phyloP scores from a whole-genome alignment of 495 filamentous ascomycete genomes.

The Chaetomium tenue region DNA sequence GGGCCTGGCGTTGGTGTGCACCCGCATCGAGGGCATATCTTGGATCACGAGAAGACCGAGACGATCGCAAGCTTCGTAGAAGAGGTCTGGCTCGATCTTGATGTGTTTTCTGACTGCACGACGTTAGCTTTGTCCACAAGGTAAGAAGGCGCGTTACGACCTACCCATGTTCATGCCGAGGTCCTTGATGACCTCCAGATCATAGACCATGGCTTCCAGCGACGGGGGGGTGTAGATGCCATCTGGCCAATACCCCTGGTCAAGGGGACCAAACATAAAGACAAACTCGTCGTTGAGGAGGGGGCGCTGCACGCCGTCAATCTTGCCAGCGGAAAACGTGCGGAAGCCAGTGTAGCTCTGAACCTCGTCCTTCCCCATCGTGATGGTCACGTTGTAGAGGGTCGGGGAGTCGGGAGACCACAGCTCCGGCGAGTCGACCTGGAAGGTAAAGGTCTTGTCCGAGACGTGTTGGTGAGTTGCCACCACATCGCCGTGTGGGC shows the following conservation, averaged over 20 bases:
- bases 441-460: slow-evolving; percentile 52
- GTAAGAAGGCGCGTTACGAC: no score
- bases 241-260: slow-evolving; percentile 71
- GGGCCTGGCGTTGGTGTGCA: slow-evolving; percentile 33
- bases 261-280: slow-evolving; percentile 65
- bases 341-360: slow-evolving; percentile 67
- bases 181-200: slow-evolving; percentile 58
- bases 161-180: slow-evolving; percentile 60
- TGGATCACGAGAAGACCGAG: slow-evolving; percentile 64
- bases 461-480: slow-evolving; percentile 36
- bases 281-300: slow-evolving; percentile 63
- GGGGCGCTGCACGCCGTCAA: slow-evolving; percentile 60
- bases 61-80: slow-evolving; percentile 65
- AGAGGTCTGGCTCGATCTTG: slow-evolving; percentile 65
- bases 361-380: slow-evolving; percentile 53
- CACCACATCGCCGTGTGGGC: slow-evolving; percentile 37
- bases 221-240: slow-evolving; percentile 61
- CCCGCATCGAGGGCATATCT: slow-evolving; percentile 63
- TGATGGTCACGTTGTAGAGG: slow-evolving; percentile 62
- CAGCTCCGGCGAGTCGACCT: slow-evolving; percentile 47
- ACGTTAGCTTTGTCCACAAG: no score
- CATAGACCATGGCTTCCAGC: slow-evolving; percentile 63
- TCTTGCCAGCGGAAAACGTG: slow-evolving; percentile 52
- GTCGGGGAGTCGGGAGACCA: slow-evolving; percentile 62
- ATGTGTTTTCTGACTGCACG: slow-evolving; percentile 61